Evolutionary conservation across 1,284 basidiomycete species (phyloP), one percentile per base, ranked within the genome.

Genomic region (Cryptococcus sp.): DNA sequence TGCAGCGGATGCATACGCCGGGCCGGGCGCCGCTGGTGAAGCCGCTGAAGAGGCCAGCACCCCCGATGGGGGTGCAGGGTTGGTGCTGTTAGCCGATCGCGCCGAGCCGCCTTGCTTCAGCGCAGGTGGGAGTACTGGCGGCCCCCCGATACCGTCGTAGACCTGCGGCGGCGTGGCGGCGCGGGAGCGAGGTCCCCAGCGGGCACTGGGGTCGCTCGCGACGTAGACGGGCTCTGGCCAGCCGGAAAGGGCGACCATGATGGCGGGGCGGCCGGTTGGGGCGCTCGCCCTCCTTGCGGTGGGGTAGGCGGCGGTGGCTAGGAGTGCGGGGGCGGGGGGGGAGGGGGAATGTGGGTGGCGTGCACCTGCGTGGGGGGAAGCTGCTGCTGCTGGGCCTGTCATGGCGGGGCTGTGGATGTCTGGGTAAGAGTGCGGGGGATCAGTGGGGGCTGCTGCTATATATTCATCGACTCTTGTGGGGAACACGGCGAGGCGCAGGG

Each of bases 171-270:
- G 51, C 16, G 51, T 52, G 9, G 40, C 50, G 3, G 38, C 36
- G 6, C 50, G 28, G 18, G 42, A 21, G 7, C 43, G 11, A 7
- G 45, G 24, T 16, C 38, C 35, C 50, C 36, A 42, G 28, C 4
- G 28, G 23, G 15, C 16, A 9, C 15, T 46, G 16, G 15, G 23
- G 28, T n/a, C 24, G 7, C 39, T 20, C 24, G 58, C 52, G 35
- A 69, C 62, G 39, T 64, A 69, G 16, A 69, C 55, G 2, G 66
- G 61, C 44, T 69, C 66, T 11, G 68, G 68, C 68, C 68, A 69
- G 16, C 68, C 68, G 3, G 68, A 59, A 4, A 69, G 52, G 12
- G 68, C 68, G 28, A 69, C 63, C 68, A 69, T 69, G 54, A 61
- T 42, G 13, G 48, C 35, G 5, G 47, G 15, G 20, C 35, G 47